phyloP scores from a whole-genome alignment of 495 filamentous ascomycete genomes.

The Paragyromitra xinjiangensis region DNA sequence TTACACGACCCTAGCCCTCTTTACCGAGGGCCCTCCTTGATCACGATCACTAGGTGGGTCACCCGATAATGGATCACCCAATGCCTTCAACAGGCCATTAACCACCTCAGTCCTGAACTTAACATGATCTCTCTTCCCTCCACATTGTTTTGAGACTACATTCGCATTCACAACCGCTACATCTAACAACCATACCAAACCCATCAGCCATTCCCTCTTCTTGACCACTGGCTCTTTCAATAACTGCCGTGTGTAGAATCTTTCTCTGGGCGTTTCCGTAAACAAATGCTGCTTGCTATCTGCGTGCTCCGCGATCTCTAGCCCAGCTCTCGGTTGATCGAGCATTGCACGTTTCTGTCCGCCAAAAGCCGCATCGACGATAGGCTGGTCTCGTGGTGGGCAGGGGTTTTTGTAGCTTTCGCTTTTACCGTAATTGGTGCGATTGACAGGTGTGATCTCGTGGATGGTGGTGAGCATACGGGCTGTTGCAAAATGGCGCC shows the following conservation, averaged over 20 bases:
- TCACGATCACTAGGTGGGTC: neutral
- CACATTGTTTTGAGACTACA: constrained; percentile 3
- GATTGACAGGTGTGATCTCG: constrained; percentile 8
- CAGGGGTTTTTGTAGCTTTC: constrained; percentile 10
- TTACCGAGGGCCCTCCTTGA: neutral
- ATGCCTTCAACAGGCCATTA: neutral
- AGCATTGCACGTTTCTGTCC: neutral
- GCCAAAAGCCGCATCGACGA: neutral
- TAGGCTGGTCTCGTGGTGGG: neutral
- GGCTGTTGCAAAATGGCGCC: neutral
- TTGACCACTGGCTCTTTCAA: neutral
- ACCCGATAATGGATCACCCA: neutral
- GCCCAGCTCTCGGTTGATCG: neutral
- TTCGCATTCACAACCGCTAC: constrained; percentile 14
- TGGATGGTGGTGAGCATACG: constrained; percentile 5
- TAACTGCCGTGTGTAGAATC: neutral
- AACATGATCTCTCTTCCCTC: constrained; percentile 3
- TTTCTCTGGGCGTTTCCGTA: neutral
- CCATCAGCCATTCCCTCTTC: constrained; percentile 9
- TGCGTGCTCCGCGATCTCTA: neutral
- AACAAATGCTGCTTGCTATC: neutral
- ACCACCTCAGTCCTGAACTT: constrained; percentile 15
- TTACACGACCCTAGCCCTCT: neutral
- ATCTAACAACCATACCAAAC: constrained; percentile 14
- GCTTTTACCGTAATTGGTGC: constrained; percentile 13